These are phyloP conservation scores for Brettanomyces bruxellensis DNA, from an alignment of 805 yeast species.

Conservation along the genomic window DNA sequence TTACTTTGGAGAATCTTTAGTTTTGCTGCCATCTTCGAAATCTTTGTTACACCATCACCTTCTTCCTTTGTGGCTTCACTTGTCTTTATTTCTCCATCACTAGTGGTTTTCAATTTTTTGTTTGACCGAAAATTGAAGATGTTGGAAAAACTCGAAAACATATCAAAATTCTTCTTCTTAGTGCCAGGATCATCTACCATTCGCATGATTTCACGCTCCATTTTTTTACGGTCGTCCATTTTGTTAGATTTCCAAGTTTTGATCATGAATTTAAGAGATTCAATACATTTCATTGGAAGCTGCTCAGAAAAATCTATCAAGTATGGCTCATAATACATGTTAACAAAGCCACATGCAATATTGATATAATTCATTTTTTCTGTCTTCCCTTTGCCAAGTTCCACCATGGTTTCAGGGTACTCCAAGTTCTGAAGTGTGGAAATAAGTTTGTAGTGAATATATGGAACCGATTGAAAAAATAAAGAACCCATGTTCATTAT, in stretches of 20 bases:
- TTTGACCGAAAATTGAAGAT: slow-evolving; percentile 35
- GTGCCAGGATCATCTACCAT: slow-evolving; percentile 21
- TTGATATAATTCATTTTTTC: slow-evolving; percentile 21
- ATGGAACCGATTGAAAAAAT: slow-evolving; percentile 29
- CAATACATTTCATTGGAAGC: slow-evolving; percentile 25
- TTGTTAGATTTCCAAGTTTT: slow-evolving; percentile 31
- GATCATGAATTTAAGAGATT: slow-evolving; percentile 20
- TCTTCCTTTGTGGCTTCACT: slow-evolving; percentile 22
- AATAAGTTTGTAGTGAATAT: slow-evolving; percentile 20
- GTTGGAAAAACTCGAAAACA: slow-evolving; percentile 55
- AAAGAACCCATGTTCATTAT: slow-evolving; percentile 25
- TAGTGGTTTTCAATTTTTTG: slow-evolving; percentile 6
- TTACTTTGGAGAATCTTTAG: slow-evolving; percentile 69
- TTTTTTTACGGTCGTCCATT: slow-evolving; percentile 27
- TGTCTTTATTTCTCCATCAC: slow-evolving; percentile 12
- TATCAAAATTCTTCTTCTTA: slow-evolving; percentile 33
- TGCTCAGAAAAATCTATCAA: slow-evolving; percentile 25
- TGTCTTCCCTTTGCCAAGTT: slow-evolving; percentile 1
- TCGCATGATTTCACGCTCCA: slow-evolving; percentile 30
- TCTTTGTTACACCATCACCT: slow-evolving; percentile 7
- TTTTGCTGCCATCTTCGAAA: slow-evolving; percentile 70
- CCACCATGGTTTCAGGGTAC: slow-evolving; percentile 19
- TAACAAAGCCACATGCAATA: slow-evolving; percentile 23
- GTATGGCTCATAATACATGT: slow-evolving; percentile 27
- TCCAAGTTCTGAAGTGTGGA: slow-evolving; percentile 13